phyloP scores from a whole-genome alignment of 2,329 filamentous ascomycete genomes.

The Byssoonygena ceratinophila region DNA sequence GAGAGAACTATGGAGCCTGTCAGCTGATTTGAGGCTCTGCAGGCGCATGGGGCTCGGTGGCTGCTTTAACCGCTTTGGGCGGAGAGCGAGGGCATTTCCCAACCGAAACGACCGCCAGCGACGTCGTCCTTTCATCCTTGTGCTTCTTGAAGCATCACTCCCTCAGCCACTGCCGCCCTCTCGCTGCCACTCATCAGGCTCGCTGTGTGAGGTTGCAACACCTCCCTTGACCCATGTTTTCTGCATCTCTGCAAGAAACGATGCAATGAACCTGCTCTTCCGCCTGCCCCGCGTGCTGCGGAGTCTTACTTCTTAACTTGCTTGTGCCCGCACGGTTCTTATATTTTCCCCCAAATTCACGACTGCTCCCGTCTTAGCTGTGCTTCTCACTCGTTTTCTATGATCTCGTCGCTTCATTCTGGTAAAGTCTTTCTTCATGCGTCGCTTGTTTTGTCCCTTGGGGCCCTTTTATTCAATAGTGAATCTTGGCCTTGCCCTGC shows the following conservation, averaged over 20 bases:
- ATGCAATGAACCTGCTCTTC: conserved; percentile 3
- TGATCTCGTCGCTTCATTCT: background rate
- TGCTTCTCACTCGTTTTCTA: background rate
- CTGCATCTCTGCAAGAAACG: background rate
- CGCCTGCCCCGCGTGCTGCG: conserved; percentile 11
- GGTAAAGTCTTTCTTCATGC: background rate
- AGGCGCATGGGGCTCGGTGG: conserved; percentile 13
- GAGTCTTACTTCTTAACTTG: conserved; percentile 1
- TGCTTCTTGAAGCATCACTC: background rate
- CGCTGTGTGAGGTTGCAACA: conserved; percentile 1
- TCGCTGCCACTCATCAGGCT: background rate
- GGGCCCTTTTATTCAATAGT: background rate
- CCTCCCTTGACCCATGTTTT: background rate
- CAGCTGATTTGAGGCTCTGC: conserved; percentile 13
- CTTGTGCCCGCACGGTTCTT: background rate
- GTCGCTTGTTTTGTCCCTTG: conserved; percentile 3
- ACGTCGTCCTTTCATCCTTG: conserved; percentile 1
- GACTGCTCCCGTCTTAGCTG: background rate
- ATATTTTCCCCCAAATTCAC: background rate
- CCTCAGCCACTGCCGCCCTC: conserved; percentile 8
- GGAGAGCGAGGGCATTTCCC: conserved; percentile 9
- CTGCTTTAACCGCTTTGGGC: conserved; percentile 8
- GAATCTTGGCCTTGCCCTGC: background rate
- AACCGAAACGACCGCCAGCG: conserved; percentile 2
- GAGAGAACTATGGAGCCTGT: background rate